Conservation (phyloP, 371 early-diverging fungal species). For the Circinella umbellata region DNA sequence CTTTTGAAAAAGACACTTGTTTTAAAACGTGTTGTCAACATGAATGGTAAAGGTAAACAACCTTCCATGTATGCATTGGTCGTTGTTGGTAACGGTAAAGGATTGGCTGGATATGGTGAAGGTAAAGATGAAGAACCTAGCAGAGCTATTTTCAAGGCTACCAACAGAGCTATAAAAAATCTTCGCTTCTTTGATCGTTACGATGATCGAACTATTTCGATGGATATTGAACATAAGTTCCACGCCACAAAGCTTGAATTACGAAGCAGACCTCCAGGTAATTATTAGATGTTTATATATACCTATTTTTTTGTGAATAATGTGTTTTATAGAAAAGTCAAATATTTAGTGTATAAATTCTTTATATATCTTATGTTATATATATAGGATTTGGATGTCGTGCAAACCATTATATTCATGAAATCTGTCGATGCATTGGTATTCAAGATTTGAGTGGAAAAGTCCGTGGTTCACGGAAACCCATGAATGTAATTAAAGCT, state of each 20-base stretch:
- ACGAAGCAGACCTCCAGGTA: slow-evolving; percentile 91
- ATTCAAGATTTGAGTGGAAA: slow-evolving; percentile 93
- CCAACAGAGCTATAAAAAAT: slow-evolving; percentile 85
- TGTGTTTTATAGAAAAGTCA: too few species aligned
- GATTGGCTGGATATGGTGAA: slow-evolving; percentile 95
- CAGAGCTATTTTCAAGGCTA: slow-evolving; percentile 90
- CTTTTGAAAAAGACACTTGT: slow-evolving; percentile 77
- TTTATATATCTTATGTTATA: too few species aligned
- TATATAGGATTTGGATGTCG: slow-evolving; percentile 89
- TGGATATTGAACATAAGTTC: slow-evolving; percentile 89
- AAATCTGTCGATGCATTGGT: slow-evolving; percentile 93
- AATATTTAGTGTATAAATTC: too few species aligned
- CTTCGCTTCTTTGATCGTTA: slow-evolving; percentile 87
- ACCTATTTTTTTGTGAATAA: too few species aligned
- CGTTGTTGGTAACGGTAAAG: slow-evolving; percentile 94
- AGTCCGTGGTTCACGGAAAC: slow-evolving; percentile 90
- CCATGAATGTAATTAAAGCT: slow-evolving; percentile 98
- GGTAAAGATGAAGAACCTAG: slow-evolving; percentile 86
- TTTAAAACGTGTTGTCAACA: slow-evolving; percentile 81
- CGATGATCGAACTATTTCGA: slow-evolving; percentile 93
- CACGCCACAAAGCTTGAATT: slow-evolving; percentile 85
- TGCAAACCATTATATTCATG: slow-evolving; percentile 92
- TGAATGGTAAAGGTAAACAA: slow-evolving; percentile 88
- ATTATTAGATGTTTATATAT: too few species aligned
- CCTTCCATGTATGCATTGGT: slow-evolving; percentile 89